Conservation (phyloP, 768 basidiomycete species). For the Pisolithus marmoratus region DNA sequence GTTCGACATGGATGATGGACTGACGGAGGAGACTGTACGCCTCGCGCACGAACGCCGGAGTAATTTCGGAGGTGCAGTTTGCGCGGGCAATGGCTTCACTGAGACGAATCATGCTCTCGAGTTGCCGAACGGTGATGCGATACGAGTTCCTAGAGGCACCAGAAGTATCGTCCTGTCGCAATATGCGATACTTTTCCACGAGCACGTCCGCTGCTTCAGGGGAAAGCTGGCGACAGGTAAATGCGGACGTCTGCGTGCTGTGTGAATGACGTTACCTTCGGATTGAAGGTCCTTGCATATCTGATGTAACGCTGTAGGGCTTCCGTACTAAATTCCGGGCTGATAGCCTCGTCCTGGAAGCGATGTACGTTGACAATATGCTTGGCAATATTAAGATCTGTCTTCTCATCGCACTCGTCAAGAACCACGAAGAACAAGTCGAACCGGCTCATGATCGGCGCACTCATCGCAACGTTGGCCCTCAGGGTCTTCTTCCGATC, state of each 20-base stretch:
- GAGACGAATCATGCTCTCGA: conserved; percentile 97
- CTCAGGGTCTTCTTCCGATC: conserved; percentile 90
- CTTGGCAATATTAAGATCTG: conserved; percentile 87
- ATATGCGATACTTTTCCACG: conserved; percentile 89
- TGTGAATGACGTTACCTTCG: conserved; percentile 57
- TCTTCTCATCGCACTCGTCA: conserved; percentile 92
- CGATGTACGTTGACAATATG: conserved; percentile 98
- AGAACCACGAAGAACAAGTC: conserved; percentile 98
- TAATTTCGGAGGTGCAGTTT: conserved; percentile 96
- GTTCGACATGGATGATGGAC: conserved; percentile 98
- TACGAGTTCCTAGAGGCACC: conserved; percentile 90
- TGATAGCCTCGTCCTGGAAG: conserved; percentile 89
- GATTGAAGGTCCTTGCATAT: conserved; percentile 95
- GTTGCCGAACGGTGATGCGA: conserved; percentile 94
- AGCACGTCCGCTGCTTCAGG: conserved; percentile 88
- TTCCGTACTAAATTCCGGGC: conserved; percentile 96
- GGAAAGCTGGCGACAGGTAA: conserved; percentile 58
- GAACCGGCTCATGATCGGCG: conserved; percentile 98
- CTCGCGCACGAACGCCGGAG: conserved; percentile 90
- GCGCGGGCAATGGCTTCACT: conserved; percentile 97
- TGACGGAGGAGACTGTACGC: conserved; percentile 91
- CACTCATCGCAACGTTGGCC: conserved; percentile 94
- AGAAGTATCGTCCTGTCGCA: conserved; percentile 88
- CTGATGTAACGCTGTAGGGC: conserved; percentile 95
- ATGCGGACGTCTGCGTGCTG: background rate